Evolutionary conservation across 148 eudicot genomes (phyloP).

Genomic region (Amaranthus cruentus): DNA sequence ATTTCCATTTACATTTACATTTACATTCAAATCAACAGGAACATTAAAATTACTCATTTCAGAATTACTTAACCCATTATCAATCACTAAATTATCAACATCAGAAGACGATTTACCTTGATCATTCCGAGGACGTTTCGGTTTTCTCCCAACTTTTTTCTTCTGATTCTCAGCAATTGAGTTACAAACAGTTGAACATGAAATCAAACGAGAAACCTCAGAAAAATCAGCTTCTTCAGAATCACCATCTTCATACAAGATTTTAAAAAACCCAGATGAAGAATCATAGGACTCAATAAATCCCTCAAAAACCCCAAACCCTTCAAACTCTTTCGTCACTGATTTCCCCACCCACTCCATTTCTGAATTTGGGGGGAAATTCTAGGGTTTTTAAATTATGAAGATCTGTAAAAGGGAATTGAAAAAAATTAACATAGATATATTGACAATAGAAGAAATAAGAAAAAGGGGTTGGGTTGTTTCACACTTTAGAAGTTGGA

Average conservation of each 20-base stretch:
- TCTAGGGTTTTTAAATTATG: conserved; percentile 17
- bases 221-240: conserved; percentile 44
- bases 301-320: conserved; percentile 51
- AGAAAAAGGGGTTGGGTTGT: conserved; percentile 5
- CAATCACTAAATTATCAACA: conserved; percentile 19
- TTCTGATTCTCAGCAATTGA: conserved; percentile 17
- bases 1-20: conserved; percentile 11
- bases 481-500: conserved; percentile 9
- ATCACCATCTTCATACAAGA: conserved; percentile 60
- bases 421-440: neutral
- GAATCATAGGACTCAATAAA: conserved; percentile 49
- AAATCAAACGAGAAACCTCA: conserved; percentile 30
- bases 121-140: conserved; percentile 38
- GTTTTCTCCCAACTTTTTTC: conserved; percentile 36
- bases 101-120: conserved; percentile 36
- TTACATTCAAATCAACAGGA: neutral
- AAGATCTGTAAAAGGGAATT: neutral
- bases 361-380: conserved; percentile 15
- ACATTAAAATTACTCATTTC: conserved; percentile 7
- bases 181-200: conserved; percentile 9
- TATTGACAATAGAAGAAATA: conserved; percentile 1
- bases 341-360: conserved; percentile 69
- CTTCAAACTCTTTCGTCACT: conserved; percentile 52
- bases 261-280: conserved; percentile 42
- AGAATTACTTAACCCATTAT: conserved; percentile 10